Evolutionary conservation across 208 protist species (phyloP).

Genomic region (Leishmania mexicana): DNA sequence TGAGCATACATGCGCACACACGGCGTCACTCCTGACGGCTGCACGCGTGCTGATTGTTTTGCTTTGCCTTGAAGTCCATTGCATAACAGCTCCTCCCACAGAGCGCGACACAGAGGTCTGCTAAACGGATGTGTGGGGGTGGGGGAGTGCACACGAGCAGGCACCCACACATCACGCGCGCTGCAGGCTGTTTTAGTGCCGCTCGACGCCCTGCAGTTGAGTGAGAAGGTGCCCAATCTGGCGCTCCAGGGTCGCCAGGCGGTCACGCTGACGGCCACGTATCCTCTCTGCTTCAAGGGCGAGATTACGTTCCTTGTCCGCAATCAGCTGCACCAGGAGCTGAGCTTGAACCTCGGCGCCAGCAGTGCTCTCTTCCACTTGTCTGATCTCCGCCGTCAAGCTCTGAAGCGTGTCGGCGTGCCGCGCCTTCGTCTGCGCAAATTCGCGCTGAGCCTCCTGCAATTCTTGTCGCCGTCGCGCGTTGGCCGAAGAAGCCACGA

Average conservation of each 20-base stretch:
- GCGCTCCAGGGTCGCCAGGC: slow-evolving; percentile 6
- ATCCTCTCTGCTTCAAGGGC: not conserved
- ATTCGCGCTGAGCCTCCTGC: not conserved
- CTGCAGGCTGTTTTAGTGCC: not conserved
- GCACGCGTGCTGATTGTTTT: no score
- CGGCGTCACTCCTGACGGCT: not conserved
- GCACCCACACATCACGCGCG: not conserved
- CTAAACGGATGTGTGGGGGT: not conserved
- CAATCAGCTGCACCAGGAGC: slow-evolving; percentile 3
- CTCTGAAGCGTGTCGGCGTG: not conserved
- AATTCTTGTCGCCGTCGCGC: slow-evolving; percentile 6
- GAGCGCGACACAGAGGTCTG: not conserved
- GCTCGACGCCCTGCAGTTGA: not conserved
- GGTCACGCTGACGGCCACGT: not conserved
- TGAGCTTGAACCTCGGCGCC: not conserved
- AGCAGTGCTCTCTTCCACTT: not conserved
- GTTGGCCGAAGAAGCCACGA: not conserved
- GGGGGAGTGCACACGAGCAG: not conserved
- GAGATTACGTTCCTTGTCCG: not conserved
- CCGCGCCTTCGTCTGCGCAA: not conserved
- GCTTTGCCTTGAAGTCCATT: not conserved
- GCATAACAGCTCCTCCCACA: not conserved
- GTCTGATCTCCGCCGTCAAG: not conserved
- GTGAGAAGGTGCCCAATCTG: not conserved
- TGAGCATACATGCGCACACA: not conserved